A percentile compares a stretch with the other conserved stretches of the same genome.
These are phyloP conservation scores for Chlorella sorokiniana DNA, from an alignment of 139 green algal species.

Conservation along the genomic window DNA sequence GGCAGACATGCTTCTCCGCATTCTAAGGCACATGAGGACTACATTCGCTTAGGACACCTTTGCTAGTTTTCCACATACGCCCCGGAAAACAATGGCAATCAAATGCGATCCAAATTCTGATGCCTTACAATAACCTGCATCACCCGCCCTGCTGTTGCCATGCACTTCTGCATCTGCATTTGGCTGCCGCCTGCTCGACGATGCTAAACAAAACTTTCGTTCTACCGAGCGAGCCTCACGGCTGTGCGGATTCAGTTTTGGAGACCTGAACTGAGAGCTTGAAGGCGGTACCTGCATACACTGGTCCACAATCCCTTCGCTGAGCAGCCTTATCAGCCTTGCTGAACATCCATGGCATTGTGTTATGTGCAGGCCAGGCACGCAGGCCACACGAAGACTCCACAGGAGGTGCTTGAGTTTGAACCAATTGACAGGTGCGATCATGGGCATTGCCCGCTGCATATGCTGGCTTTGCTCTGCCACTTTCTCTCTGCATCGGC, in stretches of 20 bases:
- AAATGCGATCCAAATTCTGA: constrained; percentile 7
- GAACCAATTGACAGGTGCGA: no score
- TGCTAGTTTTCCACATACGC: constrained; percentile 24
- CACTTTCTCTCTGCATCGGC: background rate
- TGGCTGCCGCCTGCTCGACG: constrained; percentile 22
- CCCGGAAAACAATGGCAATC: background rate
- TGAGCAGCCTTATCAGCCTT: no score
- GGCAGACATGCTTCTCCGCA: no score
- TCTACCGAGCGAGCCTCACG: constrained; percentile 43
- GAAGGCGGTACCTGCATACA: background rate
- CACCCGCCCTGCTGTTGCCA: background rate
- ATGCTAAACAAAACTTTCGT: constrained; percentile 59
- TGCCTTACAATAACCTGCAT: constrained; percentile 12
- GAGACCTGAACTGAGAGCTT: constrained; percentile 60
- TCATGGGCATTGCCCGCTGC: background rate
- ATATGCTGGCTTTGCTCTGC: background rate
- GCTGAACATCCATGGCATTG: no score
- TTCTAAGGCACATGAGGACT: no score
- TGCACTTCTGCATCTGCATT: background rate
- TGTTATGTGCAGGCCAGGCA: no score
- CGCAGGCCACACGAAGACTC: no score
- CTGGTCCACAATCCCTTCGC: no score
- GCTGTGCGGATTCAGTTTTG: constrained; percentile 47
- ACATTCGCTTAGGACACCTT: constrained; percentile 63
- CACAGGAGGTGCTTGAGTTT: no score